phyloP scores from a whole-genome alignment of 1,284 basidiomycete genomes.

The Xerocomus nothofagi region DNA sequence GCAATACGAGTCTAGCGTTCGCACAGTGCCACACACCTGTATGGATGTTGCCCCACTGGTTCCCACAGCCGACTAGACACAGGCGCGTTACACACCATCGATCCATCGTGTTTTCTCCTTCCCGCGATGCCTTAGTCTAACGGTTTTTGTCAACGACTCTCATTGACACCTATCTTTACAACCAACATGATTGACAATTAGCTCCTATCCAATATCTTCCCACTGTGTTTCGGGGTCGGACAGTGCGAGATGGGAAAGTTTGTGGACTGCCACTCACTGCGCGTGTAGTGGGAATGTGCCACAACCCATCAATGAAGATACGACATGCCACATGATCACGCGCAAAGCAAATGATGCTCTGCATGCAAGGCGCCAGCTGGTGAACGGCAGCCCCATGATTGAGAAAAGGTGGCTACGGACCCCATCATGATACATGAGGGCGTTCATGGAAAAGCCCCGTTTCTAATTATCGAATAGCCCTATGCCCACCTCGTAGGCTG shows the following conservation, averaged over 20 bases:
- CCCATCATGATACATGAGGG: conserved; percentile 18
- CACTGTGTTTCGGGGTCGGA: conserved; percentile 1
- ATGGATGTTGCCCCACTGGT: conserved; percentile 1
- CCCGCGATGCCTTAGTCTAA: conserved; percentile 20
- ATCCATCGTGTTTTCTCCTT: conserved; percentile 12
- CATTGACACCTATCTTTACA: conserved; percentile 22
- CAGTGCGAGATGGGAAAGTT: conserved; percentile 2
- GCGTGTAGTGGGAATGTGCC: conserved; percentile 24
- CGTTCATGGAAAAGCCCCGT: conserved; percentile 11
- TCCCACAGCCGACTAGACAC: conserved; percentile 18
- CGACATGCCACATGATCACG: conserved; percentile 26
- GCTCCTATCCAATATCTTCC: conserved; percentile 25
- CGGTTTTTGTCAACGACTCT: conserved; percentile 9
- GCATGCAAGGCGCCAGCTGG: conserved; percentile 18
- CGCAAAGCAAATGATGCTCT: conserved; percentile 17
- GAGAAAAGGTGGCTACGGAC: conserved; percentile 12
- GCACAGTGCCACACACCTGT: conserved; percentile 6
- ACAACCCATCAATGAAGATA: conserved; percentile 18
- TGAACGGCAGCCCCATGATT: conserved; percentile 12
- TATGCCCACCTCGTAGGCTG: conserved; percentile 24
- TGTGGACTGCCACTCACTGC: conserved; percentile 8
- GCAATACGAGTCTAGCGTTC: conserved; percentile 6
- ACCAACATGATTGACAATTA: conserved; percentile 16
- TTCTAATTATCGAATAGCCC: conserved; percentile 27
- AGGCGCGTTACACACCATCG: conserved; percentile 13